Evolutionary conservation across 2,329 filamentous ascomycete species (phyloP), one percentile per base, ranked within the genome.

Genomic region (Xylariaceae sp.): DNA sequence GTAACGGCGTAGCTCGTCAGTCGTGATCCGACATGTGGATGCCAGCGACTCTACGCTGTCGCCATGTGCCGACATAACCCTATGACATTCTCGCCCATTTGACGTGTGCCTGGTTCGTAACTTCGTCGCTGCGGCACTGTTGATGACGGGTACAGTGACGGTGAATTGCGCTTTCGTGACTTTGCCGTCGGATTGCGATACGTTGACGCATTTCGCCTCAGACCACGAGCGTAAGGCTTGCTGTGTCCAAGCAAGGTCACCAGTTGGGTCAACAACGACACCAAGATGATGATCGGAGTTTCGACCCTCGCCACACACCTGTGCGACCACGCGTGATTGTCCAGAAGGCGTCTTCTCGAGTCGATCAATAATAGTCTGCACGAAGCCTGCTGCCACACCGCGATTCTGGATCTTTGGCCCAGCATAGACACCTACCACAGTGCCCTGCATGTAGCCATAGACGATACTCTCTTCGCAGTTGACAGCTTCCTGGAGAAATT

Each of bases 381-480:
- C 42, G 33, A 44, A 22, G 17, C 33, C 31, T 27, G 42, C 19
- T 44, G 42, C 42, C n/a, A 44, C 17, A 22, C 42, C 42, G 42
- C 42, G 42, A 31, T 44, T 44, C 33, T 44, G 42, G 17, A 44
- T 44, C 32, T 44, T 36, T 11, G 32, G 31, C 17, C 42, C 42
- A 27, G 32, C 42, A 22, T 44, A 44, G 30, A 44, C 32, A 22
- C 42, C 42, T 15, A 44, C 31, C 12, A 44, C 32, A 27, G 33
- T 38, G 42, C 42, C 42, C 14, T 35, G 42, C 17, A 31, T 44
- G 42, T 44, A 44, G 31, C 42, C 42, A 38, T 44, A 44, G 30
- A 44, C 30, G 42, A 44, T 22, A 22, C 33, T 44, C 42, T 44
- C 42, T 22, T 44, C 42, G 30, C 42, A 44, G 42, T 44, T 44